These are phyloP conservation scores for Novymonas esmeraldas DNA, from an alignment of 208 protist species.

Conservation along the genomic window DNA sequence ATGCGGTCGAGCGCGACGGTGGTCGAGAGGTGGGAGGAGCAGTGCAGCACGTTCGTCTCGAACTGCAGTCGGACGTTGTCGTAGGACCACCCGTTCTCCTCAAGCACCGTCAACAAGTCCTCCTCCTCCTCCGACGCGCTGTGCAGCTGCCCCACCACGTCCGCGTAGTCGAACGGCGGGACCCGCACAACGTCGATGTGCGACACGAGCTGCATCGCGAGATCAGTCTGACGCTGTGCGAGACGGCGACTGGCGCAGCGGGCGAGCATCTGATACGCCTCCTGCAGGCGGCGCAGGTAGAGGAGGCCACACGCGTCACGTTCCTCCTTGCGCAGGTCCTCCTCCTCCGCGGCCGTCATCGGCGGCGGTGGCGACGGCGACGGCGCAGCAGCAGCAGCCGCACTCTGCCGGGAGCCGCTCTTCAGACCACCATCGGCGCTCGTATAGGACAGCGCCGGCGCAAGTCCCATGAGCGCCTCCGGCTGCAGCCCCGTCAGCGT, in stretches of 20 bases:
- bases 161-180: slow-evolving; percentile 53
- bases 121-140: slow-evolving; percentile 21
- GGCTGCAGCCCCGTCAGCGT: slow-evolving; percentile 38
- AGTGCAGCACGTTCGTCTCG: slow-evolving; percentile 41
- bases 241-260: slow-evolving; percentile 71
- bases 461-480: slow-evolving; percentile 54
- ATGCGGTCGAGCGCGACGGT: slow-evolving; percentile 50
- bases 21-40: slow-evolving; percentile 53
- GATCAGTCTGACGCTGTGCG: slow-evolving; percentile 47
- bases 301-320: slow-evolving; percentile 54
- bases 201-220: slow-evolving; percentile 61
- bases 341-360: slow-evolving; percentile 11
- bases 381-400: neutral
- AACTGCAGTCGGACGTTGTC: slow-evolving; percentile 33
- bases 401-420: neutral
- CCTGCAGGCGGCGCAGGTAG: slow-evolving; percentile 58
- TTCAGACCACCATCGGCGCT: neutral
- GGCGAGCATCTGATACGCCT: slow-evolving; percentile 61
- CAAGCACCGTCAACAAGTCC: slow-evolving; percentile 15
- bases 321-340: slow-evolving; percentile 44
- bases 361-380: slow-evolving; percentile 4
- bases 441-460: slow-evolving; percentile 23
- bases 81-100: slow-evolving; percentile 21
- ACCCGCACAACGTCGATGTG: slow-evolving; percentile 66
- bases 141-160: slow-evolving; percentile 20